Conservation (phyloP, 805 yeast species). For the Lipomyces anomalus region DNA sequence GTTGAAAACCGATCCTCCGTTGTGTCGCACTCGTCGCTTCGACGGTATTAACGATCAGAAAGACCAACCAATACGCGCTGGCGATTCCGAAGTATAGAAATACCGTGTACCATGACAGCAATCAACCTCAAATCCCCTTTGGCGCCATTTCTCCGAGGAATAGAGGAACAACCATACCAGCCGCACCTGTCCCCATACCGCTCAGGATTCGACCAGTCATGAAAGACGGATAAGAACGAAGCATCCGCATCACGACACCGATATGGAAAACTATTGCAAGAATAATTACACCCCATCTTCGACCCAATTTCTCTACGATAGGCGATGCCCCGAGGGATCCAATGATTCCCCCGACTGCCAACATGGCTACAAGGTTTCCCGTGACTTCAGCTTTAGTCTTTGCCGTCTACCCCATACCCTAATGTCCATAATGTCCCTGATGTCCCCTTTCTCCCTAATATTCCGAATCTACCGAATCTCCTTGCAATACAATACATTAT, state of each 20-base stretch:
- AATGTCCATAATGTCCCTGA: too few species aligned
- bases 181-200: conserved; percentile 72
- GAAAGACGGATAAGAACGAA: conserved; percentile 16
- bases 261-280: too few species aligned
- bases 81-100: conserved; percentile 48
- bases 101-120: conserved; percentile 54
- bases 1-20: conserved; percentile 25
- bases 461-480: too few species aligned
- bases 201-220: conserved; percentile 53
- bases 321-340: background rate
- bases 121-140: conserved; percentile 40
- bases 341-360: too few species aligned
- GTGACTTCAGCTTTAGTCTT: background rate
- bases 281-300: conserved; percentile 56
- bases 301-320: background rate
- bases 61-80: conserved; percentile 47
- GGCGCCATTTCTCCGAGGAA: conserved; percentile 48
- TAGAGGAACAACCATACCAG: conserved; percentile 61
- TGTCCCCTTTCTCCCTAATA: too few species aligned
- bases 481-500: too few species aligned
- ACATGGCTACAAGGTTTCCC: background rate
- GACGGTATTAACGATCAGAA: too few species aligned
- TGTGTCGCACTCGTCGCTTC: too few species aligned
- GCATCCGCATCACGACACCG: too few species aligned
- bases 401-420: background rate